Evolutionary conservation across 768 basidiomycete genomes (phyloP).

Genomic region (Mrakia blollopis): DNA sequence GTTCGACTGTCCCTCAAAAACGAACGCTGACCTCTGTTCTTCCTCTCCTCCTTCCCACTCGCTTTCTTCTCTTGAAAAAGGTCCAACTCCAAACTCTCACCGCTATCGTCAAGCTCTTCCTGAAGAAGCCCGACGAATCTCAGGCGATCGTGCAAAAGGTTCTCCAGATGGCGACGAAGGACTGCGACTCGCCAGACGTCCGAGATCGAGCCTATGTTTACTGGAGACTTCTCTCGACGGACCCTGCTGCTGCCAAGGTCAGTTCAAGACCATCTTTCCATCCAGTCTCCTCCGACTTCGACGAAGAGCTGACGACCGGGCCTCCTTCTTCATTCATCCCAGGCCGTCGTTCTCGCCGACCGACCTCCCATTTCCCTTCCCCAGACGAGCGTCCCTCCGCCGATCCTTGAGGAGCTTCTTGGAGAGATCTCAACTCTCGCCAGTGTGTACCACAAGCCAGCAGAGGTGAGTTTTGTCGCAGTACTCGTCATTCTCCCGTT

Average conservation of each 20-base stretch:
- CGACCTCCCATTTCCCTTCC: slow-evolving; percentile 92
- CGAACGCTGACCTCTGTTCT: slow-evolving; percentile 41
- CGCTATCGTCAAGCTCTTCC: slow-evolving; percentile 91
- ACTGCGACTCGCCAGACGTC: slow-evolving; percentile 94
- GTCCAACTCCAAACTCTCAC: slow-evolving; percentile 62
- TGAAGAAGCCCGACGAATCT: slow-evolving; percentile 88
- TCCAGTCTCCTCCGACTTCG: not conserved
- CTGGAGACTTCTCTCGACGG: slow-evolving; percentile 90
- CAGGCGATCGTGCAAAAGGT: slow-evolving; percentile 90
- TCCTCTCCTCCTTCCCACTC: not conserved
- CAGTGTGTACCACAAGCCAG: slow-evolving; percentile 96
- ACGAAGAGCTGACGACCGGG: not conserved
- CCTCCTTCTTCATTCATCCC: not conserved
- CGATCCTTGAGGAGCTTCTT: slow-evolving; percentile 81
- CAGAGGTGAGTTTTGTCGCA: slow-evolving; percentile 3
- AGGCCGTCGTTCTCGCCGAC: slow-evolving; percentile 82
- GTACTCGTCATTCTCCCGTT: not conserved
- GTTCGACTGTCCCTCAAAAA: slow-evolving; percentile 39
- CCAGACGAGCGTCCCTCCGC: slow-evolving; percentile 80
- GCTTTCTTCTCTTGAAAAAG: slow-evolving; percentile 53
- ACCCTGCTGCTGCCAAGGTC: slow-evolving; percentile 92
- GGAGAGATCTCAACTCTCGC: slow-evolving; percentile 83
- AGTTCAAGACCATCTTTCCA: slow-evolving; percentile 27
- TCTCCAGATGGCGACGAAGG: slow-evolving; percentile 88
- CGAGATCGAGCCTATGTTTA: slow-evolving; percentile 97